Evolutionary conservation across 306 rosid species (phyloP), one percentile per base, ranked within the genome.

Genomic region (Gleditsia sinensis): DNA sequence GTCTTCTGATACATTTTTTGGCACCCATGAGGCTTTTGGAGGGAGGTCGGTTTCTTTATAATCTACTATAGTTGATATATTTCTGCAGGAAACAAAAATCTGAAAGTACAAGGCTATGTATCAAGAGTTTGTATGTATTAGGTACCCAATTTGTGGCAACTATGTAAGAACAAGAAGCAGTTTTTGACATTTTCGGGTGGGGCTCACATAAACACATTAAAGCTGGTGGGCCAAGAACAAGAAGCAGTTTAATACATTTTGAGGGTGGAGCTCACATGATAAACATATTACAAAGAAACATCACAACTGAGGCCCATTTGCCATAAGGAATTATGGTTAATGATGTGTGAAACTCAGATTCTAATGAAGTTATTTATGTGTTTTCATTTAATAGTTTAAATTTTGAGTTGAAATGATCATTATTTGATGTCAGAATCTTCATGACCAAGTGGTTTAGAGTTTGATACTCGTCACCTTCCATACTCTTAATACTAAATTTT

Each of bases 321-420:
- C 46, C 27, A 11, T 21, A 9, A 33, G n/a, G 32, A 56, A 46
- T 67, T n/a, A 8, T 32, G 40, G 48, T 13, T 37, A 4, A 37
- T 49, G 73, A 50, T 30, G 48, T 39, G 33, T 20, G 69, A 23
- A 58, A 28, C n/a, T n/a, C n/a, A n/a, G n/a, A n/a, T n/a, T n/a
- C n/a, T n/a, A n/a, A n/a, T n/a, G n/a, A n/a, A n/a, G n/a, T n/a
- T n/a, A n/a, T n/a, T n/a, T n/a, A n/a, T n/a, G n/a, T n/a, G n/a
- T n/a, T n/a, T n/a, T n/a, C n/a, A n/a, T n/a, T n/a, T n/a, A n/a
- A n/a, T n/a, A n/a, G n/a, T n/a, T n/a, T n/a, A n/a, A n/a, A n/a
- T n/a, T n/a, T n/a, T n/a, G n/a, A n/a, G n/a, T n/a, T n/a, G n/a
- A n/a, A n/a, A n/a, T n/a, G n/a, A n/a, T n/a, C n/a, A n/a, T n/a